phyloP scores from a whole-genome alignment of 768 basidiomycete species.

The Lactarius tabidus region DNA sequence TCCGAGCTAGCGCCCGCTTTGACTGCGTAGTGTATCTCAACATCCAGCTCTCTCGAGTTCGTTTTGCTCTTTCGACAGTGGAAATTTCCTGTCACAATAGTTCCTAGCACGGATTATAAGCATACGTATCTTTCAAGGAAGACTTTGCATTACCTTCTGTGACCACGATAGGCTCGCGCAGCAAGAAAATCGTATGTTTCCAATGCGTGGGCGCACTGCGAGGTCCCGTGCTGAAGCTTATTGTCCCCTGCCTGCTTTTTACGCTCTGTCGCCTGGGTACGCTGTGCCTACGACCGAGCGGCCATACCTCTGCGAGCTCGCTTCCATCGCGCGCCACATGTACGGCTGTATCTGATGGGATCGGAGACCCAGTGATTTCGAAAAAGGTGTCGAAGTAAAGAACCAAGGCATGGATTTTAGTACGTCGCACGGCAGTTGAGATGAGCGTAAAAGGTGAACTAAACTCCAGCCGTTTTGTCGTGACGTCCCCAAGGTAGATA shows the following conservation, averaged over 20 bases:
- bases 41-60: slow-evolving; percentile 85
- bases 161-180: slow-evolving; percentile 73
- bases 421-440: slow-evolving; percentile 55
- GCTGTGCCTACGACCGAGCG: slow-evolving; percentile 62
- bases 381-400: slow-evolving; percentile 98
- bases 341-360: slow-evolving; percentile 50
- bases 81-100: slow-evolving; percentile 74
- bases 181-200: slow-evolving; percentile 91
- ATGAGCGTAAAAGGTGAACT: slow-evolving; percentile 69
- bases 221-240: slow-evolving; percentile 90
- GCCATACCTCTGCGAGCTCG: slow-evolving; percentile 74
- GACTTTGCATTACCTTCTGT: slow-evolving; percentile 54
- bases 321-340: slow-evolving; percentile 56
- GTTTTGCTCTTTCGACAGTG: slow-evolving; percentile 71
- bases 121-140: background rate
- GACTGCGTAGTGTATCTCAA: slow-evolving; percentile 79
- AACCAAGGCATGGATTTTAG: slow-evolving; percentile 73
- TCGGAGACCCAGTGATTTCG: slow-evolving; percentile 50
- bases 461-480: slow-evolving; percentile 74
- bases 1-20: slow-evolving; percentile 36
- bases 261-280: slow-evolving; percentile 51
- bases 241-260: slow-evolving; percentile 44
- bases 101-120: slow-evolving; percentile 44
- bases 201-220: slow-evolving; percentile 87
- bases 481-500: slow-evolving; percentile 61